Conservation (phyloP, 1,284 basidiomycete species). For the Cronartium ribicola region DNA sequence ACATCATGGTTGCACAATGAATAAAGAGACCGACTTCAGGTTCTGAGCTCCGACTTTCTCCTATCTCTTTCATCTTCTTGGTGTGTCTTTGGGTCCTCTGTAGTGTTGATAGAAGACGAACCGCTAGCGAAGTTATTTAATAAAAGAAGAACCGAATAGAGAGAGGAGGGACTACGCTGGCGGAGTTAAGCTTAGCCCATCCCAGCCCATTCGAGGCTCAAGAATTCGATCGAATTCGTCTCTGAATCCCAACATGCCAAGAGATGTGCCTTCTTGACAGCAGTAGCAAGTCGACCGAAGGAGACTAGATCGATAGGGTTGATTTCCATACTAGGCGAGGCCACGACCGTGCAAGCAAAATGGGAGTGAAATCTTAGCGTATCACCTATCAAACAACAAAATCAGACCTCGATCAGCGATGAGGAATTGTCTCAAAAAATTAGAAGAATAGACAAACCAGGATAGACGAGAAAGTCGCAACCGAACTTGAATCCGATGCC, state of each 20-base stretch:
- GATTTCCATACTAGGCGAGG: constrained; percentile 62
- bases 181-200: constrained; percentile 22
- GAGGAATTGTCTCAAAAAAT: not conserved
- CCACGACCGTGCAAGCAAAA: constrained; percentile 77
- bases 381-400: constrained; percentile 62
- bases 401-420: constrained; percentile 11
- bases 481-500: constrained; percentile 88
- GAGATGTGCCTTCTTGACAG: constrained; percentile 93
- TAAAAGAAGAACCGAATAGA: not conserved
- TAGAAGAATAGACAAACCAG: constrained; percentile 60
- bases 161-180: not conserved
- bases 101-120: not conserved
- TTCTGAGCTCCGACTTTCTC: not conserved
- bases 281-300: constrained; percentile 89
- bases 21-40: not conserved
- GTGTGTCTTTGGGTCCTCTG: not conserved
- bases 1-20: not conserved
- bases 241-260: constrained; percentile 60
- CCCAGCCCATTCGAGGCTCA: constrained; percentile 41
- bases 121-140: not conserved
- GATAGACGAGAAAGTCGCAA: constrained; percentile 92
- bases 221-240: constrained; percentile 9
- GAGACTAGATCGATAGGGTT: constrained; percentile 88
- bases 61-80: not conserved
- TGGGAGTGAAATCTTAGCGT: constrained; percentile 95